Evolutionary conservation across 1,139 yeast genomes (phyloP).

Genomic region (Candida smagusa): DNA sequence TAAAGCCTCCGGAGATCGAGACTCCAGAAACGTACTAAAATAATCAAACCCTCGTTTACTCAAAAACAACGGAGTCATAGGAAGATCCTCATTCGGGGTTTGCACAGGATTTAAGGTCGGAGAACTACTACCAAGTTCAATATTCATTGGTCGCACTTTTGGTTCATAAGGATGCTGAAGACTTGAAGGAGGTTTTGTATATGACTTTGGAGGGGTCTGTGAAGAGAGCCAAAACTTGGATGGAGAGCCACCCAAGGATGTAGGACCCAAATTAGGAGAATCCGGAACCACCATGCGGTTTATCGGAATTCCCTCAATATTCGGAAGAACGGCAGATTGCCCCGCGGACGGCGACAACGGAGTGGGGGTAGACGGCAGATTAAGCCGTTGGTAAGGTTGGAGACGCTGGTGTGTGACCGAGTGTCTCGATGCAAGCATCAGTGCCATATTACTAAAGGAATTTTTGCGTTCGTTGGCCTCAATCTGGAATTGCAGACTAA

Average conservation of each 20-base stretch:
- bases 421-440: constrained; percentile 21
- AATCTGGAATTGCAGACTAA: neutral
- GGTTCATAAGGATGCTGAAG: constrained; percentile 4
- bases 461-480: constrained; percentile 16
- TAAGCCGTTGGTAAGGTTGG: constrained; percentile 35
- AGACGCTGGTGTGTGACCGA: constrained; percentile 33
- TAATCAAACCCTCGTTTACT: constrained; percentile 12
- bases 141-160: constrained; percentile 6
- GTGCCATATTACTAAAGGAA: constrained; percentile 20
- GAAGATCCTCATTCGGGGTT: constrained; percentile 44
- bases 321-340: too few species aligned
- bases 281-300: constrained; percentile 34
- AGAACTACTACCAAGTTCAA: constrained; percentile 14
- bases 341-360: constrained; percentile 5
- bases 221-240: constrained; percentile 52
- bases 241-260: constrained; percentile 54
- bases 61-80: constrained; percentile 46
- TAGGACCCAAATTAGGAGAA: constrained; percentile 51
- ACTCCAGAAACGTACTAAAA: constrained; percentile 10
- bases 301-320: constrained; percentile 10
- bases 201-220: constrained; percentile 48
- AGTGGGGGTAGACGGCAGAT: constrained; percentile 20
- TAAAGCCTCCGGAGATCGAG: neutral
- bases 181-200: neutral
- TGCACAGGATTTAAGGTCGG: constrained; percentile 42